These are phyloP conservation scores for Yamadazyma blattariae DNA, from an alignment of 1,139 yeast species.

Conservation along the genomic window DNA sequence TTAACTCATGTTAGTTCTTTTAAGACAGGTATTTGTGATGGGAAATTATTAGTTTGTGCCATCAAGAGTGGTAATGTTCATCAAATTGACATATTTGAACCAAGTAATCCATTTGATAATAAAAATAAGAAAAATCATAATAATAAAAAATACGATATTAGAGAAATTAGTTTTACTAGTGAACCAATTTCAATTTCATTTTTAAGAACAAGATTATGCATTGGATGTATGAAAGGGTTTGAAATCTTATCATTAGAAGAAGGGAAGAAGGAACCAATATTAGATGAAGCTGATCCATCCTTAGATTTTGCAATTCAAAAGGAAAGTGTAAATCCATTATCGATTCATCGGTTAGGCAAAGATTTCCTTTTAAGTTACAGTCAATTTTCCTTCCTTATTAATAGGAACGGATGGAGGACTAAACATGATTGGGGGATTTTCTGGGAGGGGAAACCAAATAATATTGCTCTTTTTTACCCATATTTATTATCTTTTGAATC, in stretches of 20 bases:
- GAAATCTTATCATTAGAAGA: slow-evolving; percentile 87
- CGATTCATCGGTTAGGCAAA: slow-evolving; percentile 84
- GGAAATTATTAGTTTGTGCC: slow-evolving; percentile 84
- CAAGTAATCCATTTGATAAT: slow-evolving; percentile 57
- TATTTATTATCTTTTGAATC: slow-evolving; percentile 88
- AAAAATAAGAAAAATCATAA: slow-evolving; percentile 39
- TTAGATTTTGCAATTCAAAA: slow-evolving; percentile 90
- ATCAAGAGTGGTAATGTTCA: slow-evolving; percentile 77
- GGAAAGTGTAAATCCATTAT: slow-evolving; percentile 79
- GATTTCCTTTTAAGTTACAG: slow-evolving; percentile 86
- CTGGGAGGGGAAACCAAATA: slow-evolving; percentile 96
- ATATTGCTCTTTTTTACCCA: slow-evolving; percentile 91
- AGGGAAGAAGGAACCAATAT: slow-evolving; percentile 67
- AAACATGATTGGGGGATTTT: slow-evolving; percentile 91
- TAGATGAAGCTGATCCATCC: slow-evolving; percentile 96
- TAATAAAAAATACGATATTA: slow-evolving; percentile 65
- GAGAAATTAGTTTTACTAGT: slow-evolving; percentile 77
- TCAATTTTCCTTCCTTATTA: slow-evolving; percentile 91
- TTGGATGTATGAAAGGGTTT: slow-evolving; percentile 95
- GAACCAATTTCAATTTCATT: slow-evolving; percentile 93
- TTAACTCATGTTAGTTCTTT: slow-evolving; percentile 85
- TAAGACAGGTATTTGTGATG: slow-evolving; percentile 90
- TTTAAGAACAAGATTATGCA: slow-evolving; percentile 81
- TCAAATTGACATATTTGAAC: slow-evolving; percentile 83
- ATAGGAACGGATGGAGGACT: slow-evolving; percentile 94